A percentile compares a stretch with the other conserved stretches of the same genome.
These are phyloP conservation scores for Trichosanthes cucumerina DNA, from an alignment of 306 rosid species.

Conservation along the genomic window DNA sequence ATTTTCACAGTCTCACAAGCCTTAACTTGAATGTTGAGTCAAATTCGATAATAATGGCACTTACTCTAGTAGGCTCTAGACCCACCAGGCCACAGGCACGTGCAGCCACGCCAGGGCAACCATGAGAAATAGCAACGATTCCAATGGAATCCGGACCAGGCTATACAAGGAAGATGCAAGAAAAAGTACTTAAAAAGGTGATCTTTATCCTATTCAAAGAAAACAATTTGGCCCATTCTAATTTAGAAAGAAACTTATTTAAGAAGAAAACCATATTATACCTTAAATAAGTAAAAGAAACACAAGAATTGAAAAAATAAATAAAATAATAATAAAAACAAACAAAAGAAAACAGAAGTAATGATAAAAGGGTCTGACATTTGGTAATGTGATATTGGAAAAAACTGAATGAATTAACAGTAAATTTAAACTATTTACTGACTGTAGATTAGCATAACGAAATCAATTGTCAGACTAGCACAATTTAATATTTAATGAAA, in stretches of 20 bases:
- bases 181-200: background rate
- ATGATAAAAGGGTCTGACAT: conserved; percentile 7
- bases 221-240: background rate
- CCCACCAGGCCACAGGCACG: conserved; percentile 99
- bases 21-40: conserved; percentile 5
- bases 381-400: background rate
- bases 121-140: conserved; percentile 99
- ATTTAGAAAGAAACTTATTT: background rate
- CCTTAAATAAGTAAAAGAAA: background rate
- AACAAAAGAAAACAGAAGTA: background rate
- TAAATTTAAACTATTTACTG: conserved; percentile 5
- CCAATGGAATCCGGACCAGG: conserved; percentile 99
- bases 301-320: background rate
- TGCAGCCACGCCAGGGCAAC: conserved; percentile 99
- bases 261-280: background rate
- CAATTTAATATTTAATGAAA: background rate
- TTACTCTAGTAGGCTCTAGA: conserved; percentile 98
- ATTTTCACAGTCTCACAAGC: conserved; percentile 10
- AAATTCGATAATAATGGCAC: conserved; percentile 13
- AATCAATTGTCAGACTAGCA: conserved; percentile 6
- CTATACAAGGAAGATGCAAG: conserved; percentile 27
- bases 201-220: background rate
- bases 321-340: background rate
- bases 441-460: background rate
- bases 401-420: background rate